Conservation (phyloP, 1,284 basidiomycete species). For the Uromyces viciae-fabae region DNA sequence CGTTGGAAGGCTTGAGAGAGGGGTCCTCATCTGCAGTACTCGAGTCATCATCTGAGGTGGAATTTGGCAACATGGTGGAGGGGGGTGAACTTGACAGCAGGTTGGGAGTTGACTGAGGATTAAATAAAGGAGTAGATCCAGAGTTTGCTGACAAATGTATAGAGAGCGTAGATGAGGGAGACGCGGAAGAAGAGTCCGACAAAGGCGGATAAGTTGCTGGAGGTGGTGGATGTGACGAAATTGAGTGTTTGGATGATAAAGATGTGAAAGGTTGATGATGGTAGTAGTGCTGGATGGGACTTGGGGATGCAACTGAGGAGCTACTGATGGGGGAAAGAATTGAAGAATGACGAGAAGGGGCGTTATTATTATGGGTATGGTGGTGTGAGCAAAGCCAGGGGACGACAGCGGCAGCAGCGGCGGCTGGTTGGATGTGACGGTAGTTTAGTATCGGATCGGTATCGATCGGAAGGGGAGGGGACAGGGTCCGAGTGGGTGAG, state of each 20-base stretch:
- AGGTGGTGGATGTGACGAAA: neutral
- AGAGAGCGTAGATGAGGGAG: slow-evolving; percentile 5
- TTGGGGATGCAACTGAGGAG: too few species aligned
- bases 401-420: slow-evolving; percentile 42
- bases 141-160: neutral
- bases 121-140: neutral
- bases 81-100: neutral
- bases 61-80: slow-evolving; percentile 4
- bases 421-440: slow-evolving; percentile 38
- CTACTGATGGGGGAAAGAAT: neutral
- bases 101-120: neutral
- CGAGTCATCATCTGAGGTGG: slow-evolving; percentile 40
- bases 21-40: slow-evolving; percentile 15
- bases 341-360: neutral
- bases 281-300: neutral
- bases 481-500: slow-evolving; percentile 42
- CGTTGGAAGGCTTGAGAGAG: neutral
- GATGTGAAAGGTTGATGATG: neutral
- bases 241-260: neutral
- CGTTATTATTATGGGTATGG: neutral
- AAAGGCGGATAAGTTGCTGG: neutral
- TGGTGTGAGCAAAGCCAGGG: slow-evolving; percentile 34
- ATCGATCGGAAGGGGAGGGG: slow-evolving; percentile 41
- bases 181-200: slow-evolving; percentile 13
- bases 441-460: slow-evolving; percentile 44